phyloP scores from a whole-genome alignment of 495 filamentous ascomycete species.

The Pyronema domesticum region DNA sequence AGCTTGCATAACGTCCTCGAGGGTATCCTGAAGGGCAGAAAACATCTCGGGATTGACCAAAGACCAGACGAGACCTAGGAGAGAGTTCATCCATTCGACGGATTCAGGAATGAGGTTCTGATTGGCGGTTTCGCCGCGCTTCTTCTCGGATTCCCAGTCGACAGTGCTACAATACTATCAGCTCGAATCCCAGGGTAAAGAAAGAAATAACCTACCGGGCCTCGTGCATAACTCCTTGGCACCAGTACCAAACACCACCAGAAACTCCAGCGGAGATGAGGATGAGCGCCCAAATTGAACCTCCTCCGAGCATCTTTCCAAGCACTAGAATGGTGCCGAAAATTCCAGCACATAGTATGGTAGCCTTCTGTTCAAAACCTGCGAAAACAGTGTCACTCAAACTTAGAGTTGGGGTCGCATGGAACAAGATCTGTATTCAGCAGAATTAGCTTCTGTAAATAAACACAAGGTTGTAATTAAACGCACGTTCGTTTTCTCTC shows the following conservation, averaged over 20 bases:
- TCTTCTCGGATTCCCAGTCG: conserved; percentile 78
- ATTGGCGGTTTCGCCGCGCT: conserved; percentile 61
- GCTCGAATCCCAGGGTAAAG: neutral
- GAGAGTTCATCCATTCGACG: conserved; percentile 87
- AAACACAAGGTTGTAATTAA: neutral
- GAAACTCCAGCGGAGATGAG: conserved; percentile 49
- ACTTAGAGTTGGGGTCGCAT: conserved; percentile 73
- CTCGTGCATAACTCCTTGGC: conserved; percentile 63
- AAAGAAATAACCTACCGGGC: conserved; percentile 28
- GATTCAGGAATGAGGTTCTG: conserved; percentile 83
- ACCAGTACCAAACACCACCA: conserved; percentile 69
- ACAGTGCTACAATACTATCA: conserved; percentile 34
- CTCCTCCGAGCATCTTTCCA: conserved; percentile 56
- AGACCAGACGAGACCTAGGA: conserved; percentile 67
- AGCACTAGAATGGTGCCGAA: conserved; percentile 54
- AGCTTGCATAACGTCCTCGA: conserved; percentile 92
- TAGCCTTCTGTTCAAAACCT: conserved; percentile 52
- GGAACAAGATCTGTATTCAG: conserved; percentile 46
- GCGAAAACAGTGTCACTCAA: conserved; percentile 66
- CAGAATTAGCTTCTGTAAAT: neutral
- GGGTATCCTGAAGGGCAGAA: conserved; percentile 42
- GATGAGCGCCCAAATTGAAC: conserved; percentile 54
- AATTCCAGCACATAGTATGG: conserved; percentile 46
- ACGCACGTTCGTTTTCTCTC: conserved; percentile 68
- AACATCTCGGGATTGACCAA: conserved; percentile 92